Base-by-base conservation (phyloP, 2,329 filamentous ascomycete species). In the Arthrobotrys megalospora region DNA sequence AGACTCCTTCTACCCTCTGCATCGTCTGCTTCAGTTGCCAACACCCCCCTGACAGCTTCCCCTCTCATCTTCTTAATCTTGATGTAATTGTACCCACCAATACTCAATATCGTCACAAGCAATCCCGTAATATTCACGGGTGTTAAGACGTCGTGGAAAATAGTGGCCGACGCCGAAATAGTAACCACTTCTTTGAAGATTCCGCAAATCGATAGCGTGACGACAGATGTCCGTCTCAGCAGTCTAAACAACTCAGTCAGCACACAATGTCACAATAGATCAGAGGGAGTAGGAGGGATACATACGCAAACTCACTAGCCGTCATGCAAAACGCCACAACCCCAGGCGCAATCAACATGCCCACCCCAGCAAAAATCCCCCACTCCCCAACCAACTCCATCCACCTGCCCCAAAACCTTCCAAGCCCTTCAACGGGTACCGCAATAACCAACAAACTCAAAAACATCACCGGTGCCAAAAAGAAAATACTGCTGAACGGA, bases 121-220 rank as follows among this genome's bases (percentile, higher is more conserved):
- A 99, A 87, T 6, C 96, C 96, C 14, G 92, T 89, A 8, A 97
- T 86, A 84, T 99, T 99, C 86, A 99, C 90, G 0, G 91, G 87
- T 0, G 94, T 97, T 53, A 99, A 89, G 60, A 89, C 89, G 83
- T 99, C 96, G 82, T 96, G 89, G 86, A 97, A 99, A 3, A 97
- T 90, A 32, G 96, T 84, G 7, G 93, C 92, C 0, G 95, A 95
- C 0, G 93, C 94, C 47, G 90, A 91, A 82, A 99, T 98, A 12
- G 96, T 99, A 69, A 99, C 91, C 47, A 98, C 96, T 86, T 99
- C 96, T 84, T 99, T 99, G 88, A 99, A 98, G 79, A 99, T 98
- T 79, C 96, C 96, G 80, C 94, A 97, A 81, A 99, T 97, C 64
- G 92, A 96, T 53, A 99, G 88, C 0, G 96, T 98, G 64, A 99